Conservation (phyloP, 2,329 filamentous ascomycete genomes). For the Aspergillus oerlinghausenensis region DNA sequence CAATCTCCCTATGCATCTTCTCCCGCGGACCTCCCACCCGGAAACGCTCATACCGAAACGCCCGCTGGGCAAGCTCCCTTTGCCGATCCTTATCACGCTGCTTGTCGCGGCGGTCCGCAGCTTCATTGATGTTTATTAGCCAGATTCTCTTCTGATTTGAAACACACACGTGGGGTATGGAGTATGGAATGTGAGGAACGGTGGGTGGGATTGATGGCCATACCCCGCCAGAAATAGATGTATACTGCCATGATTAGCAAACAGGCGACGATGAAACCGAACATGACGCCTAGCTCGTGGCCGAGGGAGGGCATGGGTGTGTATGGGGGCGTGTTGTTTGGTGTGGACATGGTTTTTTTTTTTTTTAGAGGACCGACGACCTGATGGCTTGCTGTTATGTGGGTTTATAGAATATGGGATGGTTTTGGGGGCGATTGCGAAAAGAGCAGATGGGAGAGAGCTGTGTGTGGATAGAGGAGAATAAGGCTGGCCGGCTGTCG, state of each 20-base stretch:
- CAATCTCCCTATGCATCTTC: constrained; percentile 22
- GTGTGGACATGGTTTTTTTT: constrained; percentile 5
- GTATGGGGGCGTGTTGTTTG: constrained; percentile 20
- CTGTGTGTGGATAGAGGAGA: no score
- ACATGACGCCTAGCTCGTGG: constrained; percentile 37
- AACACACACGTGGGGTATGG: background rate
- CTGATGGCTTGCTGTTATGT: background rate
- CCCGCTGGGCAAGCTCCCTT: constrained; percentile 7
- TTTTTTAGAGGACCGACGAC: background rate
- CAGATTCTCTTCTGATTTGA: no score
- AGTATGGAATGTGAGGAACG: background rate
- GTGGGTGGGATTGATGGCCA: constrained; percentile 1
- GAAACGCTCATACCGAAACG: constrained; percentile 16
- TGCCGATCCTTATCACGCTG: constrained; percentile 13
- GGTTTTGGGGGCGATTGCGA: background rate
- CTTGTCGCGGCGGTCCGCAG: constrained; percentile 28
- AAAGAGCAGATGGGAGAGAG: no score
- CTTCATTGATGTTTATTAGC: background rate
- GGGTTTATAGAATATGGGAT: background rate
- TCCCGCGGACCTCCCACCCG: constrained; percentile 16
- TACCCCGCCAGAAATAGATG: constrained; percentile 32
- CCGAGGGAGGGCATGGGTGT: constrained; percentile 28
- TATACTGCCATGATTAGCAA: constrained; percentile 32
- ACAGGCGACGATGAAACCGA: constrained; percentile 33
- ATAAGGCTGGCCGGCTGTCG: no score